Base-by-base conservation (phyloP, 331 rosid species). In the Quercus lobata region DNA sequence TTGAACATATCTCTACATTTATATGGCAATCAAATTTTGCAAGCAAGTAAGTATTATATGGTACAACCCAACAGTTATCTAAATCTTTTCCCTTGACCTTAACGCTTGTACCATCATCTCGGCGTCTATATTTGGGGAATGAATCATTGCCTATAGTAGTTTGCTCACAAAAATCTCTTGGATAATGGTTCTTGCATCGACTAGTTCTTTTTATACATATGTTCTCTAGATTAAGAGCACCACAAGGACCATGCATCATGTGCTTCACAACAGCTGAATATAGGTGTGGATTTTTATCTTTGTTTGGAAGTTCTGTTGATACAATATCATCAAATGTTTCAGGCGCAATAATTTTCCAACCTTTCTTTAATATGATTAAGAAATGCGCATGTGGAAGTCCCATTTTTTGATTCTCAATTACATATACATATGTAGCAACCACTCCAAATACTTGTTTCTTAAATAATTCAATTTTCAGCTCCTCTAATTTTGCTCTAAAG, bases 341-440 rank as follows among this genome's bases (percentile, higher is more conserved):
- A 12, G 17, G 30, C 1, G 2, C 21, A 35, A 37, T 22, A 12
- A 70, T 32, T 44, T 70, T 70, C 72, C 11, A 34, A 37, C 17
- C 56, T 22, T 49, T 15, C 4, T 55, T 32, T 3, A 79, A 21
- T 4, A 79, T 73, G 5, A 73, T 7, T 9, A 79, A 32, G 8
- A 79, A 25, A 21, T 79, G 83, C 4, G 30, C 66, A 46, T 71
- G 78, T 7, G 77, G 54, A 5, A 71, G 46, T 7, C 71, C 77
- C 16, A 77, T 6, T 60, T 60, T 79, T 79, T 79, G 3, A 73
- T 72, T 61, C 15, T 79, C 78, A 37, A 60, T 63, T 3, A 73
- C 78, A 72, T 73, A 73, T 0, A 30, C 66, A 72, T 57, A 73
- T 0, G 65, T 68, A 6, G n/a, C 77, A 2, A 71, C 82, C 22